These are phyloP conservation scores for Phragmites australis DNA, from an alignment of 176 grass and related monocot genomes.

Conservation along the genomic window DNA sequence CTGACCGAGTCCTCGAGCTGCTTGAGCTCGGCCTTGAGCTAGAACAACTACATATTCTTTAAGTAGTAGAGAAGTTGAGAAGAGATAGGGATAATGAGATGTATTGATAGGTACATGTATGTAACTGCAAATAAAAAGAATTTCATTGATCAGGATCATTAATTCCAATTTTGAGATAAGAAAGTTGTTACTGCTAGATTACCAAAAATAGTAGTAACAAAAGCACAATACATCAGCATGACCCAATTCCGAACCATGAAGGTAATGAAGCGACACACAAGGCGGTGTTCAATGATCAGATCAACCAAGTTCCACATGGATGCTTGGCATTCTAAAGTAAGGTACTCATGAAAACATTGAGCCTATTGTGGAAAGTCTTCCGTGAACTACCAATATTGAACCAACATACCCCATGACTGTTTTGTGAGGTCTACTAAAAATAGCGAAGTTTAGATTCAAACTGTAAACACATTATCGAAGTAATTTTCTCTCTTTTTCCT, in stretches of 20 bases:
- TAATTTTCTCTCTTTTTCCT: background rate
- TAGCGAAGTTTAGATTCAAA: constrained; percentile 35
- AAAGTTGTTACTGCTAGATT: too few relatives aligned
- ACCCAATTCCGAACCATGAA: background rate
- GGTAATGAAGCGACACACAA: constrained; percentile 20
- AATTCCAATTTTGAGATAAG: too few relatives aligned
- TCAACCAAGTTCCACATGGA: constrained; percentile 20
- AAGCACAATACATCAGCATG: too few relatives aligned
- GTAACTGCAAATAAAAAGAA: too few relatives aligned
- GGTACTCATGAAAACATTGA: background rate
- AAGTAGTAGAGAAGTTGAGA: too few relatives aligned
- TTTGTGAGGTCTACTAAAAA: constrained; percentile 43
- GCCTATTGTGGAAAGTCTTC: background rate
- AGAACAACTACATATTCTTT: too few relatives aligned
- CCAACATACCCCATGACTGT: constrained; percentile 11
- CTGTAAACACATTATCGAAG: constrained; percentile 11
- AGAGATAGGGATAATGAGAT: too few relatives aligned
- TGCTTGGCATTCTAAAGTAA: constrained; percentile 2
- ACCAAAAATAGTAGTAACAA: too few relatives aligned
- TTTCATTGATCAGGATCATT: background rate
- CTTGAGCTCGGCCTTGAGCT: constrained; percentile 90
- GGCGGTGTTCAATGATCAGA: constrained; percentile 30
- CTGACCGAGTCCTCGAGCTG: constrained; percentile 64
- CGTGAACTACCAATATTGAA: constrained; percentile 22
- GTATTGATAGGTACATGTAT: too few relatives aligned